Evolutionary conservation across 2,329 filamentous ascomycete genomes (phyloP).

Genomic region (Cordyceps cicadae): DNA sequence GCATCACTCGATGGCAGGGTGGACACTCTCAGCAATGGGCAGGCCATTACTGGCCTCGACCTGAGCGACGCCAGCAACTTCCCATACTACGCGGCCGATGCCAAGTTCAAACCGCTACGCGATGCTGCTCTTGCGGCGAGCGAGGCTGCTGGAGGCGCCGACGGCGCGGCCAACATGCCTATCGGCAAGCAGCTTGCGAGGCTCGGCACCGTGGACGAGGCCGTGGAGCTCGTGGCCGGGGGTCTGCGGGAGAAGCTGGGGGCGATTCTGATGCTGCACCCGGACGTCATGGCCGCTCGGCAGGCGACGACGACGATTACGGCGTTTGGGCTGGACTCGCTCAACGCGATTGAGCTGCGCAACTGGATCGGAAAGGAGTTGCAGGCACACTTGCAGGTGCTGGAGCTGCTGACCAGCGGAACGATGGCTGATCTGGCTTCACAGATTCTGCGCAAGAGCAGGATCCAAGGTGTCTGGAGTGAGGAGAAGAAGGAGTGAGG

Average conservation of each 20-base stretch:
- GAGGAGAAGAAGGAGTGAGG: constrained; percentile 1
- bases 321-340: constrained; percentile 33
- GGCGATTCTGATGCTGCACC: constrained; percentile 25
- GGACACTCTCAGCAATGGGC: constrained; percentile 33
- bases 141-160: constrained; percentile 7
- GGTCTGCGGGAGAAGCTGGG: constrained; percentile 25
- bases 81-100: constrained; percentile 47
- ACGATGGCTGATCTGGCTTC: constrained; percentile 15
- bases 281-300: constrained; percentile 16
- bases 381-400: constrained; percentile 42
- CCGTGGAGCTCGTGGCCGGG: constrained; percentile 18
- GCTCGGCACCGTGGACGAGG: constrained; percentile 15
- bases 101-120: constrained; percentile 44
- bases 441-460: constrained; percentile 20
- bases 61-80: constrained; percentile 34
- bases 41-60: constrained; percentile 47
- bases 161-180: constrained; percentile 10
- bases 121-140: constrained; percentile 25
- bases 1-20: constrained; percentile 41
- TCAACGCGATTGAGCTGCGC: constrained; percentile 41
- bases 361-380: constrained; percentile 44
- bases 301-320: constrained; percentile 18
- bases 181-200: constrained; percentile 16
- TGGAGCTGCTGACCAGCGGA: constrained; percentile 44
- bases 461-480: constrained; percentile 17